These are phyloP conservation scores for Mucor indicus DNA, from an alignment of 371 early-diverging fungal genomes.

Conservation along the genomic window DNA sequence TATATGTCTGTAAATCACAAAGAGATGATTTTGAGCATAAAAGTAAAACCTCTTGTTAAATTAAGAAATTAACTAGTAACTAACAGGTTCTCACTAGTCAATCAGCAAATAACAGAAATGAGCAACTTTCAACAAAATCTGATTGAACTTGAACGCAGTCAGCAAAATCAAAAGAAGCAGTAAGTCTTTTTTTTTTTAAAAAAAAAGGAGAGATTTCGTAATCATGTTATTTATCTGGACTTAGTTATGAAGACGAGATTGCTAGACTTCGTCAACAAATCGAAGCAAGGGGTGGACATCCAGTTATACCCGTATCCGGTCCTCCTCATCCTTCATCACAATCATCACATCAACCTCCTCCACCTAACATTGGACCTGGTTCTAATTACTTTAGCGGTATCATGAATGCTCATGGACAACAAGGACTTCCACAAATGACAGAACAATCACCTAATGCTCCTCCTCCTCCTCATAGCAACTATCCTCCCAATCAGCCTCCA, in stretches of 20 bases:
- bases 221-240: too few relatives aligned
- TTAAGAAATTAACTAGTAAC: not conserved
- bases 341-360: slow-evolving; percentile 29
- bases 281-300: slow-evolving; percentile 34
- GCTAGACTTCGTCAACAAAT: slow-evolving; percentile 45
- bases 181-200: slow-evolving; percentile 19
- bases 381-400: slow-evolving; percentile 5
- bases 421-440: too few relatives aligned
- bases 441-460: slow-evolving; percentile 19
- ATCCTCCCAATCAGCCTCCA: slow-evolving; percentile 1
- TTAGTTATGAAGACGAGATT: slow-evolving; percentile 53
- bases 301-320: slow-evolving; percentile 10
- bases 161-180: slow-evolving; percentile 75
- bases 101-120: slow-evolving; percentile 78
- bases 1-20: slow-evolving; percentile 70
- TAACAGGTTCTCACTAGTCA: slow-evolving; percentile 35
- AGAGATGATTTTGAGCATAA: slow-evolving; percentile 90
- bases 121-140: slow-evolving; percentile 76
- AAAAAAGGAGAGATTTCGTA: too few relatives aligned
- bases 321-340: slow-evolving; percentile 17
- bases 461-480: slow-evolving; percentile 7
- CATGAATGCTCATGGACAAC: slow-evolving; percentile 14
- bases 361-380: slow-evolving; percentile 50
- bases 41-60: slow-evolving; percentile 49
- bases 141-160: slow-evolving; percentile 78